Evolutionary conservation across 2,329 filamentous ascomycete species (phyloP).

Genomic region (Colletotrichum magnum): DNA sequence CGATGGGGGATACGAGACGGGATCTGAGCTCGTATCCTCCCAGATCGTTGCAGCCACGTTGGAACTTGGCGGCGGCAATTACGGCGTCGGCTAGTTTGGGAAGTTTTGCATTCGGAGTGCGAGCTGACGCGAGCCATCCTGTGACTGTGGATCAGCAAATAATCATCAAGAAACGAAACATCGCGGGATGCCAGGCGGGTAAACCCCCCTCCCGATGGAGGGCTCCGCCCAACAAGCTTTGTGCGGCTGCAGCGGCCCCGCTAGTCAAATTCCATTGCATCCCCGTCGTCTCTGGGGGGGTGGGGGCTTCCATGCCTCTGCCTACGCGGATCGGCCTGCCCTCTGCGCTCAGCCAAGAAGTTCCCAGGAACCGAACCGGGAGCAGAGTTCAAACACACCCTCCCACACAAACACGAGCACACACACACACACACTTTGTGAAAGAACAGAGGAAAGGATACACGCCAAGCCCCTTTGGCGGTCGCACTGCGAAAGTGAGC

Average conservation of each 20-base stretch:
- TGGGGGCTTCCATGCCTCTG: neutral
- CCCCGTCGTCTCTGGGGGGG: neutral
- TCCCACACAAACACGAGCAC: no score
- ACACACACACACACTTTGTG: no score
- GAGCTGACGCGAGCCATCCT: no score
- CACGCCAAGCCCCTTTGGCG: conserved; percentile 1
- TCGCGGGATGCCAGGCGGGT: neutral
- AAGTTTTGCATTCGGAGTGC: no score
- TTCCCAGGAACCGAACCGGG: conserved; percentile 10
- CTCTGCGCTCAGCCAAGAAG: neutral
- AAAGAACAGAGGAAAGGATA: no score
- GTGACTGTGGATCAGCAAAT: no score
- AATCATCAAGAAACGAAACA: no score
- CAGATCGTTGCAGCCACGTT: conserved; percentile 9
- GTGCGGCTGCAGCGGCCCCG: conserved; percentile 11
- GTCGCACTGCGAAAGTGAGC: neutral
- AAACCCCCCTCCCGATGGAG: no score
- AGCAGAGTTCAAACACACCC: neutral
- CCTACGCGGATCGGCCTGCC: neutral
- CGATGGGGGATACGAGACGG: neutral
- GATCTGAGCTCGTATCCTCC: neutral
- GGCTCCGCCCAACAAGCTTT: neutral
- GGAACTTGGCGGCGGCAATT: neutral
- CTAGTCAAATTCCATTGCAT: conserved; percentile 8
- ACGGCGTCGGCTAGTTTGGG: no score